Evolutionary conservation across 331 rosid species (phyloP), one percentile per base, ranked within the genome.

Genomic region (Malus hybrid): DNA sequence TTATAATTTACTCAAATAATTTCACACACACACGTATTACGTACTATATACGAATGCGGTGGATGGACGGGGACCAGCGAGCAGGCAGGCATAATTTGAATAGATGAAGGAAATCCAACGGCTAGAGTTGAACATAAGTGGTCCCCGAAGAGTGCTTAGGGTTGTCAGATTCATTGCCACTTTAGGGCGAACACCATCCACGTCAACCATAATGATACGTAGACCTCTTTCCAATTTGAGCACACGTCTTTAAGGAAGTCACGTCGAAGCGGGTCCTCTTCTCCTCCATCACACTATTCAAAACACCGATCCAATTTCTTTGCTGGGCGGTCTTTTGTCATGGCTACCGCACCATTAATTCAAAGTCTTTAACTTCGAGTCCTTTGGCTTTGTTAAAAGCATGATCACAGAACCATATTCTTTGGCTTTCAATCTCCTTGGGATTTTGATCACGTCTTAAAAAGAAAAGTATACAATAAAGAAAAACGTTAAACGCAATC

Each of bases 181-280:
- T 71, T 84, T 57, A n/a, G 79, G 91, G 78, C 71, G 77, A 80
- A 79, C 96, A 91, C 34, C 3, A 42, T 91, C 97, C 70, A 42
- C 84, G 78, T 89, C 92, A 84, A 76, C 63, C 81, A 10, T 77
- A 58, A 82, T 87, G 71, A 71, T 79, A 86, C 79, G 88, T 77
- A 86, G 91, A 66, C 86, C 85, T 80, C 58, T 62, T 85, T 82
- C 91, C 75, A 19, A 16, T 61, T 81, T 71, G 48, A 73, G 92
- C 33, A 86, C 7, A 48, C 4, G 9, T 62, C 81, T 78, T 89
- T 79, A 75, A 83, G 81, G 70, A 81, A 83, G 89, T 86, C 93
- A 84, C 79, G 76, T 86, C 88, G 66, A 34, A 75, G 72, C 78
- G 80, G 70, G 39, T 19, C 69, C 68, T 32, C 12, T 34, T 11